A percentile compares a stretch with the other conserved stretches of the same genome.
These are phyloP conservation scores for Syzygium syzygioides DNA, from an alignment of 441 rosid species.

Conservation along the genomic window DNA sequence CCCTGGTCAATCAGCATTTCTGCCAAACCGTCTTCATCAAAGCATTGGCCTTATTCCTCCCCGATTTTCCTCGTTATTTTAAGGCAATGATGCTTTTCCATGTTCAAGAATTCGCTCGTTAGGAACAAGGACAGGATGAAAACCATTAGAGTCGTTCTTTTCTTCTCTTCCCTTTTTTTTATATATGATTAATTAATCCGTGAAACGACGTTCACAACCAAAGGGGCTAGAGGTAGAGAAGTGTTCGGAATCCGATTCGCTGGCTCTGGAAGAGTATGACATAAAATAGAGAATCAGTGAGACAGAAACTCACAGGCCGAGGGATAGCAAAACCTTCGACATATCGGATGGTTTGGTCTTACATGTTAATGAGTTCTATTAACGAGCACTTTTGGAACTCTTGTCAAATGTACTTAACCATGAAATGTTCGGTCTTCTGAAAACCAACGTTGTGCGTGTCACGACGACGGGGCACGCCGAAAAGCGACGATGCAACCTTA, in stretches of 20 bases:
- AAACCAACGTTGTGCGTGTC: neutral
- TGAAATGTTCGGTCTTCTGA: neutral
- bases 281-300: neutral
- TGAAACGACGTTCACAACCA: neutral
- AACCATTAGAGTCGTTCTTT: neutral
- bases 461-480: neutral
- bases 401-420: accelerated
- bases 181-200: neutral
- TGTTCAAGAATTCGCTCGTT: neutral
- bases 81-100: neutral
- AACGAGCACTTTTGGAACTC: neutral
- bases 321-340: neutral
- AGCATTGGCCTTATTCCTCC: neutral
- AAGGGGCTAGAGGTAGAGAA: neutral
- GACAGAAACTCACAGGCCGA: too few relatives aligned
- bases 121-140: neutral
- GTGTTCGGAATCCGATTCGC: neutral
- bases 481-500: neutral
- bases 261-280: neutral
- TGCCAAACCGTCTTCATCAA: neutral
- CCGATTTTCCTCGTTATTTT: too few relatives aligned
- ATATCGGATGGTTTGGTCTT: neutral
- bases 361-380: neutral
- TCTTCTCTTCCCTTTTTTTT: too few relatives aligned
- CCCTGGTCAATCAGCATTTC: neutral